Evolutionary conservation across 306 rosid genomes (phyloP), one percentile per base, ranked within the genome.

Genomic region (Parietaria judaica): DNA sequence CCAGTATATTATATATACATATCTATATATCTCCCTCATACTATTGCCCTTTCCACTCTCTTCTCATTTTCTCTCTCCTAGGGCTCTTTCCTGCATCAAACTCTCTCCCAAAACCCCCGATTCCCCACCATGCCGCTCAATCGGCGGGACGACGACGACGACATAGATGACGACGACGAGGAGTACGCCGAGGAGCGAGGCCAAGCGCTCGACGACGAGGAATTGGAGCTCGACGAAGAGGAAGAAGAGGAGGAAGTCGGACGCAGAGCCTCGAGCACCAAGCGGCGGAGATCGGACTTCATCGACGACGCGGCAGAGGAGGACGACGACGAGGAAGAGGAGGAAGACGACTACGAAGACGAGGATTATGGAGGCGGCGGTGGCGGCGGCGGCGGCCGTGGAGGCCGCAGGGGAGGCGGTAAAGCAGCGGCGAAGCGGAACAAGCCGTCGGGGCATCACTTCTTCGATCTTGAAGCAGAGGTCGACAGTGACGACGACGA

Each of bases 401-500:
- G 80, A 3, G 58, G 78, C 5, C 44, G 60, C 15, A 5, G 60
- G 6, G 75, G 66, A 0, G 61, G 59, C 11, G 74, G 71, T 0
- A 66, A 62, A 37, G 78, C 76, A 5, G 61, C 74, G 5, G 75
- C 84, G 14, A 72, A 36, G 79, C 72, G 72, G 36, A 48, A 69
- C 43, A 80, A 74, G 70, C 58, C 52, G n/a, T 37, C 75, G 1
- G 97, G 90, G n/a, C 64, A 81, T 0, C 69, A 81, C 60, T 94
- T 78, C 52, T 74, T 94, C 59, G 97, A 94, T 13, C 70, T 76
- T 5, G 95, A 84, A 65, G 99, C 99, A 0, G 70, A 31, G n/a
- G 99, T 88, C 1, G 94, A 89, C 60, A 60, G 70, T 6, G 99
- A 94, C 2, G 99, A 84, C 0, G 99, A 94, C 69, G 99, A 94